A percentile compares a stretch with the other conserved stretches of the same genome.
Evolutionary conservation across 2,329 filamentous ascomycete species (phyloP).

Genomic region (Neocucurbitaria cava): DNA sequence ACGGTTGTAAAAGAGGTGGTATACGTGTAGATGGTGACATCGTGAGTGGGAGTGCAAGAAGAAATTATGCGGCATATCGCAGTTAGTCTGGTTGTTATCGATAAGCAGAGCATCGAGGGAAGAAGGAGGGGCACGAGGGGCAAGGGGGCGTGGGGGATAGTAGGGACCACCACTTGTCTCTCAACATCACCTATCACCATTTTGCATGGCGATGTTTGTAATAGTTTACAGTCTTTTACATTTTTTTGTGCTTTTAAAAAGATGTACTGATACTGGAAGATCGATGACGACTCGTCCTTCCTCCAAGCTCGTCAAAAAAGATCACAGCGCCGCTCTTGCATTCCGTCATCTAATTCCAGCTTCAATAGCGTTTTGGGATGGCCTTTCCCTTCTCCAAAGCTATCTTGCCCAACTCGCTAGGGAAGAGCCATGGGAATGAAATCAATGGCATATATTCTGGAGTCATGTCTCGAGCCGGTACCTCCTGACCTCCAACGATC

Average conservation of each 20-base stretch:
- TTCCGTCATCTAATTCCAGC: constrained; percentile 27
- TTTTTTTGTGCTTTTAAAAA: constrained; percentile 17
- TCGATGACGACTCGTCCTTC: background rate
- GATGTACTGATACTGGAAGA: background rate
- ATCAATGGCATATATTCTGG: constrained; percentile 77
- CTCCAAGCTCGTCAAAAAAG: background rate
- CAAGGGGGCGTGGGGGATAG: too few species aligned
- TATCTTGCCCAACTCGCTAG: constrained; percentile 72
- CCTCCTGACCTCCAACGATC: constrained; percentile 48
- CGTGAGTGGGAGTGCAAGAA: constrained; percentile 6
- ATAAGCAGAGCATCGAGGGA: background rate
- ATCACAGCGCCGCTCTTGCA: background rate
- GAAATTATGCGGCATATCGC: constrained; percentile 7
- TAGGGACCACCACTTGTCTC: background rate
- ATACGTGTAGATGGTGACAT: constrained; percentile 58
- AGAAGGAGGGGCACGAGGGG: too few species aligned
- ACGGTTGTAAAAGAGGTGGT: constrained; percentile 70
- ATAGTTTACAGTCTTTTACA: constrained; percentile 11
- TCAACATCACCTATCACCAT: background rate
- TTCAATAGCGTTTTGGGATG: constrained; percentile 46
- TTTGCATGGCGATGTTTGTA: background rate
- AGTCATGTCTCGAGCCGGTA: constrained; percentile 49
- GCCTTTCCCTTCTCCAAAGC: constrained; percentile 55
- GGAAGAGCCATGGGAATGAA: constrained; percentile 93
- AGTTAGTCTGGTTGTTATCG: constrained; percentile 13